These are phyloP conservation scores for Claviceps africana DNA, from an alignment of 2,329 filamentous ascomycete species.

Conservation along the genomic window DNA sequence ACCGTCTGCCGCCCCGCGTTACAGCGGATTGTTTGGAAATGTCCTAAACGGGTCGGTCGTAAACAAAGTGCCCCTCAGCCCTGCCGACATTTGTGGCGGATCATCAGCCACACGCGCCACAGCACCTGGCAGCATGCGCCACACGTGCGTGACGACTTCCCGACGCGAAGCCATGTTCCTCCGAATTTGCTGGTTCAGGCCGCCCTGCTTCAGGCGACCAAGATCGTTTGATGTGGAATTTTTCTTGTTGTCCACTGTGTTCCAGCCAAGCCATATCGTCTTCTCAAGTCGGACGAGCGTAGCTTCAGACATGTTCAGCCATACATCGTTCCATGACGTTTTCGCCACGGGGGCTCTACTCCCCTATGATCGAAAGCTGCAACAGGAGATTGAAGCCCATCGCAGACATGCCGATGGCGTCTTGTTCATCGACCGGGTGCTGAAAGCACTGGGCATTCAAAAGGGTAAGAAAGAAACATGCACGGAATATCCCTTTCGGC, in stretches of 20 bases:
- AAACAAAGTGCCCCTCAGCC: slow-evolving; percentile 20
- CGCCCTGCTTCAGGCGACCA: not conserved
- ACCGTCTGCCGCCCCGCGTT: slow-evolving; percentile 10
- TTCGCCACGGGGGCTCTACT: slow-evolving; percentile 48
- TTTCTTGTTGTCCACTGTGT: not conserved
- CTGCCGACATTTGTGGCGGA: not conserved
- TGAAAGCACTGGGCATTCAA: slow-evolving; percentile 54
- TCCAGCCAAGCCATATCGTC: not conserved
- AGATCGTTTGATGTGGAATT: not conserved
- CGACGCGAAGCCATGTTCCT: not conserved
- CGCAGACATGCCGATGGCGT: slow-evolving; percentile 54
- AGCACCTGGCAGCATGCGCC: not conserved
- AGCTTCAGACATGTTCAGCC: slow-evolving; percentile 40
- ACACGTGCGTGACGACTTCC: slow-evolving; percentile 14
- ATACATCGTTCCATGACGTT: slow-evolving; percentile 52
- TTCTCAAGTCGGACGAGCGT: not conserved
- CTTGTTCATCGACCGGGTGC: slow-evolving; percentile 68
- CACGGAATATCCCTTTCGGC: not conserved
- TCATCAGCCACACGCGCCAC: not conserved
- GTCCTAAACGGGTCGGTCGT: slow-evolving; percentile 23
- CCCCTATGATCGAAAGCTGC: slow-evolving; percentile 45
- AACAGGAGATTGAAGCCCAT: slow-evolving; percentile 50
- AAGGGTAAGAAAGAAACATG: slow-evolving; percentile 36
- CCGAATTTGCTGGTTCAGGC: not conserved
- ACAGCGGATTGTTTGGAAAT: slow-evolving; percentile 24